phyloP scores from a whole-genome alignment of 441 rosid genomes.

The Francoa sonchifolia region DNA sequence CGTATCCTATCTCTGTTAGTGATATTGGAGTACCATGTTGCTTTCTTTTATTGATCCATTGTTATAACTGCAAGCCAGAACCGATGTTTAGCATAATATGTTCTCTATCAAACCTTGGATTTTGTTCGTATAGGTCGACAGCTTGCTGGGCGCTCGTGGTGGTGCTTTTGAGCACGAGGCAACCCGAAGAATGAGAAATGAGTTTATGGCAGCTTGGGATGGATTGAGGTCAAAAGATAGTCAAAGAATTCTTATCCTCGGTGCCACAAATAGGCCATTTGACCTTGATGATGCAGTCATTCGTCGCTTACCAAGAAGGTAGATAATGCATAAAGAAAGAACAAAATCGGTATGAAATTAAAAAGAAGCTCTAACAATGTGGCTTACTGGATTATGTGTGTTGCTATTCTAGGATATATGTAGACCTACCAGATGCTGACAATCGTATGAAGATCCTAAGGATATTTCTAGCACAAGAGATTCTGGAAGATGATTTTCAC shows the following conservation, averaged over 20 bases:
- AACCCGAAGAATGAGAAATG: slow-evolving; percentile 95
- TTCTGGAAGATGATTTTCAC: slow-evolving; percentile 41
- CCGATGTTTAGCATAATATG: not conserved
- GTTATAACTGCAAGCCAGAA: not conserved
- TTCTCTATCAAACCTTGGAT: slow-evolving; percentile 2
- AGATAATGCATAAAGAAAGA: slow-evolving; percentile 8
- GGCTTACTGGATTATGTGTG: slow-evolving; percentile 13
- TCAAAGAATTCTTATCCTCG: slow-evolving; percentile 83
- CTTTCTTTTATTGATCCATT: not conserved
- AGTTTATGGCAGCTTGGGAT: slow-evolving; percentile 99
- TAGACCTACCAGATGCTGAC: slow-evolving; percentile 83
- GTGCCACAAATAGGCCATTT: slow-evolving; percentile 94
- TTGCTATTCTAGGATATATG: slow-evolving; percentile 52
- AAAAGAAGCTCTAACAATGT: slow-evolving; percentile 1
- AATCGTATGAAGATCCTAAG: slow-evolving; percentile 74
- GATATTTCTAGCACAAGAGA: slow-evolving; percentile 62
- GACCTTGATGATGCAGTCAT: slow-evolving; percentile 98
- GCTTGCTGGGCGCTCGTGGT: slow-evolving; percentile 95
- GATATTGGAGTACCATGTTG: no score
- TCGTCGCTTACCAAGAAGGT: slow-evolving; percentile 93
- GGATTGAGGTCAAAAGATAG: slow-evolving; percentile 90
- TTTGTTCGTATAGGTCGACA: slow-evolving; percentile 49
- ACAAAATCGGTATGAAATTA: not conserved
- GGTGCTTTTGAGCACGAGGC: slow-evolving; percentile 92
- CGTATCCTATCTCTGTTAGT: no score